Evolutionary conservation across 164 flowering plant species (phyloP).

Genomic region (Euptelea pleiosperma): DNA sequence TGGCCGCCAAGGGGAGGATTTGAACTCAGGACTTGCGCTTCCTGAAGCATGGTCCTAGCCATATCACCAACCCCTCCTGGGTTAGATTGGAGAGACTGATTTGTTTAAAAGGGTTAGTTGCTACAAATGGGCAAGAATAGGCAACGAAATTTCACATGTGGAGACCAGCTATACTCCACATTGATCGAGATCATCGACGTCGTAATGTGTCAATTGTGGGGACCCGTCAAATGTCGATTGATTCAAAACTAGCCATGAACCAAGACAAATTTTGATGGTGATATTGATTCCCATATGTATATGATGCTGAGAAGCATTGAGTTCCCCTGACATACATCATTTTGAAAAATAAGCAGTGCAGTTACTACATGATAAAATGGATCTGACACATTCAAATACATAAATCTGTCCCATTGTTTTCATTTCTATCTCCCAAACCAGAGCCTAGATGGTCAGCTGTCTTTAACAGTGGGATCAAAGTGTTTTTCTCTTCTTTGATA

Average conservation of each 20-base stretch:
- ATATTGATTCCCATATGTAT: too few species aligned
- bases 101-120: background rate
- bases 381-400: background rate
- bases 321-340: too few species aligned
- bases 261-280: too few species aligned
- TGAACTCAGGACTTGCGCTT: too few species aligned
- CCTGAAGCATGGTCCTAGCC: background rate
- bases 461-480: background rate
- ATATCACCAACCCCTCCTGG: background rate
- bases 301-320: too few species aligned
- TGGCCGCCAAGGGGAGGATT: too few species aligned
- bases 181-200: too few species aligned
- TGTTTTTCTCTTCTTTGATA: background rate
- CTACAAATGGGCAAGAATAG: slow-evolving; percentile 16
- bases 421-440: background rate
- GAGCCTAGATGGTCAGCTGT: background rate
- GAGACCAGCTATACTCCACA: slow-evolving; percentile 3
- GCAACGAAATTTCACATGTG: slow-evolving; percentile 18
- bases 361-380: background rate
- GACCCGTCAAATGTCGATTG: too few species aligned
- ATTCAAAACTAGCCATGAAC: too few species aligned
- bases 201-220: too few species aligned
- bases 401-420: background rate
- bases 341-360: background rate
- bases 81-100: background rate